Conservation (phyloP, 2,329 filamentous ascomycete species). For the Biscogniauxia sp. region DNA sequence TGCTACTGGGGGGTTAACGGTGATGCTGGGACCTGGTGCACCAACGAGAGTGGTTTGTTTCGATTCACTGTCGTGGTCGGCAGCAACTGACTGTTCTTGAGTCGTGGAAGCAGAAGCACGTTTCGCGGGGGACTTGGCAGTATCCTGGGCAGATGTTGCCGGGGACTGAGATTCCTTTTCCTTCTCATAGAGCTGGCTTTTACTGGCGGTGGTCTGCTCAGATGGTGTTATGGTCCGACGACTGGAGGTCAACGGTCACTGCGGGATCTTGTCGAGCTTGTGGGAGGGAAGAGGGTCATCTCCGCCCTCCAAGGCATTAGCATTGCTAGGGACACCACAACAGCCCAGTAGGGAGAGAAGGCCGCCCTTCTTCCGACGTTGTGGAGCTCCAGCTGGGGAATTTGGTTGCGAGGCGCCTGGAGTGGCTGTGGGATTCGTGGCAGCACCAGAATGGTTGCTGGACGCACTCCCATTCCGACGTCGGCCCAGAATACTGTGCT, state of each 20-base stretch:
- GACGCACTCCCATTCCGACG: slow-evolving; percentile 66
- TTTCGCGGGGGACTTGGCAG: slow-evolving; percentile 40
- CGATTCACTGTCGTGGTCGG: slow-evolving; percentile 43
- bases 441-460: slow-evolving; percentile 59
- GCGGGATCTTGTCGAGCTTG: slow-evolving; percentile 57
- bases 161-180: slow-evolving; percentile 37
- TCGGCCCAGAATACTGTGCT: slow-evolving; percentile 60
- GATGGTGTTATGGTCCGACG: slow-evolving; percentile 52
- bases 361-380: slow-evolving; percentile 54
- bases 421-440: slow-evolving; percentile 50
- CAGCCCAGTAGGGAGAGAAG: slow-evolving; percentile 63
- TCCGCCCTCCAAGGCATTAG: slow-evolving; percentile 51
- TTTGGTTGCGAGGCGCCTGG: slow-evolving; percentile 50
- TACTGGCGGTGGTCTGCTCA: slow-evolving; percentile 45
- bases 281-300: slow-evolving; percentile 53
- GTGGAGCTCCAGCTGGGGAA: slow-evolving; percentile 47
- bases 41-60: slow-evolving; percentile 43
- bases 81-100: slow-evolving; percentile 44
- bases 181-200: slow-evolving; percentile 49
- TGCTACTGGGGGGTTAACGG: slow-evolving; percentile 38
- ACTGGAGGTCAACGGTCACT: slow-evolving; percentile 53
- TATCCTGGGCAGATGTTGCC: slow-evolving; percentile 30
- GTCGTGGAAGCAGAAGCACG: slow-evolving; percentile 45
- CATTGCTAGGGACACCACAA: slow-evolving; percentile 62
- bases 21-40: slow-evolving; percentile 38